phyloP scores from a whole-genome alignment of 1,139 yeast species.

The Hyphopichia buzzinii region DNA sequence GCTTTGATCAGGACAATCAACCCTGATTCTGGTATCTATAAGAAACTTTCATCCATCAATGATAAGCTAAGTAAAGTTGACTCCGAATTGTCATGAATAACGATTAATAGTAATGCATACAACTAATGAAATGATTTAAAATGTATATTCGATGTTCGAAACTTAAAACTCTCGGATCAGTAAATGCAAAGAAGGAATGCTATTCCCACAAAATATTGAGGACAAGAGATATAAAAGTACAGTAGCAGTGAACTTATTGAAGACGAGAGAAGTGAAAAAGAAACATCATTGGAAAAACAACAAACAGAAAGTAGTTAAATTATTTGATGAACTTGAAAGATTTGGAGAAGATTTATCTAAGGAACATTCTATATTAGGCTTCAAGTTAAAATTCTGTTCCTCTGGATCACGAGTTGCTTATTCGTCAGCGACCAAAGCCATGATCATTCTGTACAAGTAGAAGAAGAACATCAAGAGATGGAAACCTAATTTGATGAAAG shows the following conservation, averaged over 20 bases:
- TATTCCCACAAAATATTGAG: neutral
- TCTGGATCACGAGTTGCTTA: slow-evolving; percentile 10
- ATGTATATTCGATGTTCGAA: neutral
- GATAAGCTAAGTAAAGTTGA: slow-evolving; percentile 26
- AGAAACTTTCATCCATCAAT: slow-evolving; percentile 34
- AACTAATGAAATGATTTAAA: neutral
- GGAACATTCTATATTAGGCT: neutral
- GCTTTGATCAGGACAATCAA: slow-evolving; percentile 28
- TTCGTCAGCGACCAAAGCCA: slow-evolving; percentile 81
- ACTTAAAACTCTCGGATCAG: neutral
- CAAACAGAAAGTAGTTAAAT: neutral
- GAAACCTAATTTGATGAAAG: slow-evolving; percentile 87
- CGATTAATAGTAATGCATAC: neutral
- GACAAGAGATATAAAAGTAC: neutral
- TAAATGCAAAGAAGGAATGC: neutral
- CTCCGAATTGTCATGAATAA: slow-evolving; percentile 6
- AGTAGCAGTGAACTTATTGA: neutral
- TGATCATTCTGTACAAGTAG: slow-evolving; percentile 94
- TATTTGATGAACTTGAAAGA: neutral
- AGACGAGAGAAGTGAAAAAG: slow-evolving; percentile 2
- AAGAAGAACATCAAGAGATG: slow-evolving; percentile 90
- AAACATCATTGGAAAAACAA: neutral
- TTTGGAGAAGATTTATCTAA: neutral
- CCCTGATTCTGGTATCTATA: slow-evolving; percentile 39
- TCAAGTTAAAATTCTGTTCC: too few species aligned